phyloP scores from a whole-genome alignment of 1,284 basidiomycete genomes.

The Lentinus polychrous region DNA sequence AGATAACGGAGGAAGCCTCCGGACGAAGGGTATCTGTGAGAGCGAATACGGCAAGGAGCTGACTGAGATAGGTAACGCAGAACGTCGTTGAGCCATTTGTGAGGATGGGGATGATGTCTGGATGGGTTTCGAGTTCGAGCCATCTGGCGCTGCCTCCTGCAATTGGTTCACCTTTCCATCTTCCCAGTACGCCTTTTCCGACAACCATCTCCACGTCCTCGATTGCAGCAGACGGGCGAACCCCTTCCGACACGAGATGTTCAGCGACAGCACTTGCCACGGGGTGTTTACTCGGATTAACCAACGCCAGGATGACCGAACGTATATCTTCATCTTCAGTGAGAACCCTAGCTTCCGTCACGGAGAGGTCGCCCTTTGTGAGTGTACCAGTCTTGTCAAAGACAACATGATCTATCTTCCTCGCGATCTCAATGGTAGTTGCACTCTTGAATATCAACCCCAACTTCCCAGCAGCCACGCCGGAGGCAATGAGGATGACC shows the following conservation, averaged over 20 bases:
- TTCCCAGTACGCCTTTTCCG: conserved; percentile 31
- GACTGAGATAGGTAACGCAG: conserved; percentile 25
- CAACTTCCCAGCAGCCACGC: conserved; percentile 26
- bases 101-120: conserved; percentile 17
- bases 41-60: conserved; percentile 35
- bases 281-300: conserved; percentile 26
- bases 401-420: conserved; percentile 27
- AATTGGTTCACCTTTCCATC: conserved; percentile 19
- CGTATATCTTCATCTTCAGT: conserved; percentile 14
- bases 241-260: conserved; percentile 10
- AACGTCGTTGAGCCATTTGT: conserved; percentile 29
- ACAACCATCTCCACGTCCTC: conserved; percentile 25
- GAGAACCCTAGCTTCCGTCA: conserved; percentile 21
- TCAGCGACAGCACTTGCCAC: conserved; percentile 27
- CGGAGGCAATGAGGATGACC: conserved; percentile 30
- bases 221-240: conserved; percentile 5
- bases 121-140: conserved; percentile 21
- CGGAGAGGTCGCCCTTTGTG: conserved; percentile 29
- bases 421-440: conserved; percentile 25
- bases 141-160: conserved; percentile 31
- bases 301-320: conserved; percentile 18
- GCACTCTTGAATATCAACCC: conserved; percentile 31
- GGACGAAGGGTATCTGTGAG: conserved; percentile 43
- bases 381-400: conserved; percentile 46
- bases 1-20: conserved; percentile 34